phyloP scores from a whole-genome alignment of 768 basidiomycete species.

The Tricholoma bakamatsutake region DNA sequence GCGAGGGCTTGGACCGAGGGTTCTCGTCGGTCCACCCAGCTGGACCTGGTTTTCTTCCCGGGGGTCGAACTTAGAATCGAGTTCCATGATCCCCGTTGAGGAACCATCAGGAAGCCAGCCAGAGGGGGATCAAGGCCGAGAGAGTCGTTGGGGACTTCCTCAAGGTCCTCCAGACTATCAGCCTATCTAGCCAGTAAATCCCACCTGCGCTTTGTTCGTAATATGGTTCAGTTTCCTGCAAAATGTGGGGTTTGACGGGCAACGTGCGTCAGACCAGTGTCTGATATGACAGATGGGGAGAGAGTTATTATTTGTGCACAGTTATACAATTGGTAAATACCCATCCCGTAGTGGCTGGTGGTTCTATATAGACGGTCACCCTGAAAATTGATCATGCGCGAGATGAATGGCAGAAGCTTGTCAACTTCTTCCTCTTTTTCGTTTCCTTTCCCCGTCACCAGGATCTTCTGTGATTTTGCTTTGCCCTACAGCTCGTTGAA shows the following conservation, averaged over 20 bases:
- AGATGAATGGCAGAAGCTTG: background rate
- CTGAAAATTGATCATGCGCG: background rate
- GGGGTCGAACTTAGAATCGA: background rate
- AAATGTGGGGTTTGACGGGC: too few relatives aligned
- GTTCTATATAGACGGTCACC: background rate
- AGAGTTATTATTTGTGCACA: background rate
- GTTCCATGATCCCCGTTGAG: background rate
- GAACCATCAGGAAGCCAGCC: background rate
- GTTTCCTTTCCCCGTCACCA: conserved; percentile 18
- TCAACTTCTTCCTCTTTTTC: conserved; percentile 27
- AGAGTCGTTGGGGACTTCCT: background rate
- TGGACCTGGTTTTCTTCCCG: conserved; percentile 8
- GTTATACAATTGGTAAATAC: background rate
- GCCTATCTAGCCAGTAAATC: background rate
- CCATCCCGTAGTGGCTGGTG: background rate
- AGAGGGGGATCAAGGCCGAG: background rate
- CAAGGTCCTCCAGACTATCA: background rate
- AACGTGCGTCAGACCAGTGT: too few relatives aligned
- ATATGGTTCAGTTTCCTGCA: too few relatives aligned
- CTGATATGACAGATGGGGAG: too few relatives aligned
- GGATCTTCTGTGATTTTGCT: conserved; percentile 15
- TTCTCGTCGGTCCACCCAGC: conserved; percentile 1
- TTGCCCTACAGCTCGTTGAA: conserved; percentile 52
- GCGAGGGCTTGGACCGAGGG: conserved; percentile 5
- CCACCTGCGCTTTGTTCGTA: background rate